Evolutionary conservation across 139 green algal species (phyloP).

Genomic region (Pseudopediastrum boryanum): DNA sequence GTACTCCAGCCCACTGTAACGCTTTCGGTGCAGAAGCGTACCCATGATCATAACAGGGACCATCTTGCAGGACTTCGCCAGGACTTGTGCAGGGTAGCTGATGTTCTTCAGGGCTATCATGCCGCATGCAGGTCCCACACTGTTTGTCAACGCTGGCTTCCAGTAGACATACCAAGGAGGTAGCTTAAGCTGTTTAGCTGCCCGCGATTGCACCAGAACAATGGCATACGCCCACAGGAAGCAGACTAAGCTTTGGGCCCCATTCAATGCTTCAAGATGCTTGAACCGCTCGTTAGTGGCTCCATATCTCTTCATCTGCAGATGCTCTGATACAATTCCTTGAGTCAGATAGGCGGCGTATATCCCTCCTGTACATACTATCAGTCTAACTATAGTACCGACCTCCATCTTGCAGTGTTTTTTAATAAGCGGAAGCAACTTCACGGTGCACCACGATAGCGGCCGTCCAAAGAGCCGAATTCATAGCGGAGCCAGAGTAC

Average conservation of each 20-base stretch:
- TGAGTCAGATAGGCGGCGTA: conserved; percentile 95
- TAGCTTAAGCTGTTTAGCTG: conserved; percentile 13
- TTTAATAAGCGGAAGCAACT: background rate
- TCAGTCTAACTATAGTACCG: conserved; percentile 45
- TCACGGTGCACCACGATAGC: too few relatives aligned
- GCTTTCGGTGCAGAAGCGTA: conserved; percentile 80
- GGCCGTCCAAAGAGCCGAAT: too few relatives aligned
- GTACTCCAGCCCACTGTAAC: conserved; percentile 90
- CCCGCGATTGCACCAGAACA: conserved; percentile 34
- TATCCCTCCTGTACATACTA: conserved; percentile 84
- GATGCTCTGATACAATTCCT: conserved; percentile 83
- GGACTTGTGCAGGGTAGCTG: conserved; percentile 88
- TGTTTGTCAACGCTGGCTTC: conserved; percentile 83
- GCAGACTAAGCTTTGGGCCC: conserved; percentile 85
- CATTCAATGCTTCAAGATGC: conserved; percentile 88
- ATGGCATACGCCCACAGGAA: conserved; percentile 85
- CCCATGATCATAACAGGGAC: conserved; percentile 97
- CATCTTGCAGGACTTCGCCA: conserved; percentile 98
- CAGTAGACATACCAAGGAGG: conserved; percentile 78
- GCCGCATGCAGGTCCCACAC: conserved; percentile 88
- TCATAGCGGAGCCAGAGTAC: too few relatives aligned
- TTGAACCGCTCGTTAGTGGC: conserved; percentile 70
- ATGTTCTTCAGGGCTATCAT: conserved; percentile 95
- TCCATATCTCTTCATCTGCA: conserved; percentile 87
- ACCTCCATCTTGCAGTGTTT: background rate